Evolutionary conservation across 371 early-diverging fungal species (phyloP), one percentile per base, ranked within the genome.

Genomic region (Funneliformis caledonium): DNA sequence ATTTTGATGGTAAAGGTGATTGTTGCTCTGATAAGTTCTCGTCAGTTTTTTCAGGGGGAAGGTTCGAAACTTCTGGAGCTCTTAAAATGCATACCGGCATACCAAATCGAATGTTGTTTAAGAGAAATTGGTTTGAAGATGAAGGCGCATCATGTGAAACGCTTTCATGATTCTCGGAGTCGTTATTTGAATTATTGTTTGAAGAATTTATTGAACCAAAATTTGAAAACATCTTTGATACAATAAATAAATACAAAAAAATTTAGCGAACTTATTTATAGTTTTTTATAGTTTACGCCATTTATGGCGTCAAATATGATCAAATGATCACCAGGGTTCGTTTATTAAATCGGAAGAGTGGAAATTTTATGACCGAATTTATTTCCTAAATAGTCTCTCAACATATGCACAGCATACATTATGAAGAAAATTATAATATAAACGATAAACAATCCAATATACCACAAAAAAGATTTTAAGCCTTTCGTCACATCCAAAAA

Each of bases 341-440:
- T 12, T 50, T 11, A 16, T 52, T 19, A 52, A 52, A 52, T 52
- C 5, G 56, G 19, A 16, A 52, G 16, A 19, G 16, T 16, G 16
- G 56, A 52, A 52, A 19, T 56, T 19, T 52, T 0, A 52, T 19
- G 56, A 56, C 19, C 56, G 7, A 68, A 68, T 68, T 31, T 61
- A 50, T 48, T 67, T 45, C 67, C 78, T 9, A 77, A 4, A 26
- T 6, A 45, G 48, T 77, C 67, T 22, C 67, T 42, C n/a, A 77
- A 11, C 31, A n/a, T 43, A 65, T 65, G 62, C 33, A 65, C 4
- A 26, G 22, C 67, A 11, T 37, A 22, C 12, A 59, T 8, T 9
- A 77, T 16, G 19, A 45, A 42, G 16, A 31, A 77, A 19, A 50
- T 65, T 19, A 65, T 45, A 42, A 22, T 45, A 19, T 45, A 77